Evolutionary conservation across 1,284 basidiomycete genomes (phyloP), one percentile per base, ranked within the genome.

Genomic region (Cryptococcus floricola): DNA sequence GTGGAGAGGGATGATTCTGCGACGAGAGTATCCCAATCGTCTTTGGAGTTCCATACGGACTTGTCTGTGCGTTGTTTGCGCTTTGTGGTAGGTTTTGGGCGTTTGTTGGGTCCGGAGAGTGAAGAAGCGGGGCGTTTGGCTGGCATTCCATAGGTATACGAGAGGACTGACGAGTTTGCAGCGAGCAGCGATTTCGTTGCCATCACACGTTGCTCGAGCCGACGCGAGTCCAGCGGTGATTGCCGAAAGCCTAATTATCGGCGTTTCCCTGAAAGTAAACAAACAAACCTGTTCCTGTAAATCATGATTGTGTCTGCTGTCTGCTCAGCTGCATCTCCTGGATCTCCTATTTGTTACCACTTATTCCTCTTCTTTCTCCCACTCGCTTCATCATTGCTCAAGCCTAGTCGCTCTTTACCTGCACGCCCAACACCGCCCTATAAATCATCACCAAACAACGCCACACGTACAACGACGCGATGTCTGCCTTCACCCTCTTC

Each of bases 1-100:
- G 69, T 71, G n/a, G 69, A 71, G 2, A 69, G 54, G 1, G 54
- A 8, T 3, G 62, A 61, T 4, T 63, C 61, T 8, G 64, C 57
- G 8, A 71, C 55, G n/a, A 71, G 57, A 25, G 61, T 54, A 27
- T 68, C 63, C 69, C 67, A 71, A 52, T 71, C 66, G 39, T 68
- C 66, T 34, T 52, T 53, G 1, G 58, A 54, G 42, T 60, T 69
- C 64, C 64, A 71, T 42, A 71, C 53, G 3, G 64, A 66, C 28
- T 62, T 52, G 16, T 50, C 37, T 1, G 48, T 53, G 31, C 46
- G 37, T 19, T 9, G 12, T 41, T 41, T 12, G 14, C 49, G 38
- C 27, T 39, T 50, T 28, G 28, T 18, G 23, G 50, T 34, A 25
- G n/a, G 23, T 34, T 38, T 44, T 18, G 25, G 18, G 13, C 42